Conservation (phyloP, 768 basidiomycete genomes). For the Amanita pseudoporphyria region DNA sequence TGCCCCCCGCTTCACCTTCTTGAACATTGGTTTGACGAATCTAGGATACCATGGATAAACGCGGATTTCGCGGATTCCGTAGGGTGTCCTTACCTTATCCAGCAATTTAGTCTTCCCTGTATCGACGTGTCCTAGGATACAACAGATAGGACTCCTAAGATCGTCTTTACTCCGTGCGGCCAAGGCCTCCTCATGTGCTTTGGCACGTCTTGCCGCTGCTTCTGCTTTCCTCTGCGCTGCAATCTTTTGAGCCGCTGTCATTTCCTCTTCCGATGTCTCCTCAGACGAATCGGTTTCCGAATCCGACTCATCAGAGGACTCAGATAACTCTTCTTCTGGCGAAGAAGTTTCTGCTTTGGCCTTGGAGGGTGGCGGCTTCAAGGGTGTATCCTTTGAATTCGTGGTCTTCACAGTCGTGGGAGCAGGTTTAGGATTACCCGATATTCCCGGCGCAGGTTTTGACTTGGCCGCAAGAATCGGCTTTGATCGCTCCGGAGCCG, state of each 20-base stretch:
- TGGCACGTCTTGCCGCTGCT: slow-evolving; percentile 70
- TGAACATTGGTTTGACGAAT: slow-evolving; percentile 99
- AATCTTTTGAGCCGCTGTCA: slow-evolving; percentile 58
- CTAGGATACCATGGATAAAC: slow-evolving; percentile 27
- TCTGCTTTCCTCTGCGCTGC: slow-evolving; percentile 70
- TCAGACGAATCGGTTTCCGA: slow-evolving; percentile 45
- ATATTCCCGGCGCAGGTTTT: slow-evolving; percentile 13
- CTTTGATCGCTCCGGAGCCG: slow-evolving; percentile 10
- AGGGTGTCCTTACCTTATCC: slow-evolving; percentile 61
- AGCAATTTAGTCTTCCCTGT: slow-evolving; percentile 97
- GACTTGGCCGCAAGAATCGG: slow-evolving; percentile 14
- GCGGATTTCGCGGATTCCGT: background rate
- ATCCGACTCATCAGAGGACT: slow-evolving; percentile 28
- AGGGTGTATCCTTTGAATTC: too few species aligned
- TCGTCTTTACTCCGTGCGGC: slow-evolving; percentile 84
- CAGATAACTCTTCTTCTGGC: slow-evolving; percentile 29
- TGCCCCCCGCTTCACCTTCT: slow-evolving; percentile 99
- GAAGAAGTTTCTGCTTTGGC: slow-evolving; percentile 26
- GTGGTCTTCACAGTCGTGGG: slow-evolving; percentile 8
- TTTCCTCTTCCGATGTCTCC: slow-evolving; percentile 42
- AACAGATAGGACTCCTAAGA: slow-evolving; percentile 93
- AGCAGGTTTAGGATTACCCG: slow-evolving; percentile 14
- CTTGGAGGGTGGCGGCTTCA: too few species aligned
- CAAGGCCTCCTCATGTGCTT: slow-evolving; percentile 77
- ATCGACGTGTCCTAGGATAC: slow-evolving; percentile 99